Evolutionary conservation across 192 early-diverging fungal genomes (phyloP).

Genomic region (Pecoramyces ruminantium): DNA sequence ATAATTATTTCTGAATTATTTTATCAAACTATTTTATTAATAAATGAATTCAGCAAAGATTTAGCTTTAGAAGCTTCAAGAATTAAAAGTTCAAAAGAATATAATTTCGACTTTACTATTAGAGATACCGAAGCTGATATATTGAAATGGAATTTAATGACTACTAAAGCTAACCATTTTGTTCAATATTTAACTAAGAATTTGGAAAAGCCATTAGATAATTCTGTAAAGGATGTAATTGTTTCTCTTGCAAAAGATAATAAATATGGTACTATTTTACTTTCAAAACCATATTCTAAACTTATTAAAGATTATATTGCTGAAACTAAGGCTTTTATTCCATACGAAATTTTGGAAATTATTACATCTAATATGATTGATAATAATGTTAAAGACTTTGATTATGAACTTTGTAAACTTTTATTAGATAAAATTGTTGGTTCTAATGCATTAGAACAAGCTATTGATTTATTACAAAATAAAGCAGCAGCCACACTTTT

Average conservation of each 20-base stretch:
- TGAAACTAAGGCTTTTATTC: neutral
- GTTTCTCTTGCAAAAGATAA: neutral
- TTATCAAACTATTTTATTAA: neutral
- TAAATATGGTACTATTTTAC: neutral
- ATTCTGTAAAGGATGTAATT: neutral
- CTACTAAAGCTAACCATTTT: neutral
- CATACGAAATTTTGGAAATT: neutral
- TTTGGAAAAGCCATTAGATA: neutral
- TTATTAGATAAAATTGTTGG: neutral
- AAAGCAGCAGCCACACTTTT: neutral
- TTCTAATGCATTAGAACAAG: neutral
- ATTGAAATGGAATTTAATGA: neutral
- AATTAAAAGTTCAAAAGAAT: neutral
- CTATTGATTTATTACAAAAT: neutral
- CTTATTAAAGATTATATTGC: neutral
- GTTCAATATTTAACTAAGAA: neutral
- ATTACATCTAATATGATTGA: neutral
- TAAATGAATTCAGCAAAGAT: neutral
- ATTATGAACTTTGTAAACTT: neutral
- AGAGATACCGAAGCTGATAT: neutral
- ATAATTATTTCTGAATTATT: neutral
- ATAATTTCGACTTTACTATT: neutral
- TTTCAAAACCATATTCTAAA: neutral
- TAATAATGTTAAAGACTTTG: neutral
- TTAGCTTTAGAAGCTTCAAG: neutral